A percentile compares a stretch with the other conserved stretches of the same genome.
phyloP scores from a whole-genome alignment of 352 stramenopile species.

The Achlya hypogyna region DNA sequence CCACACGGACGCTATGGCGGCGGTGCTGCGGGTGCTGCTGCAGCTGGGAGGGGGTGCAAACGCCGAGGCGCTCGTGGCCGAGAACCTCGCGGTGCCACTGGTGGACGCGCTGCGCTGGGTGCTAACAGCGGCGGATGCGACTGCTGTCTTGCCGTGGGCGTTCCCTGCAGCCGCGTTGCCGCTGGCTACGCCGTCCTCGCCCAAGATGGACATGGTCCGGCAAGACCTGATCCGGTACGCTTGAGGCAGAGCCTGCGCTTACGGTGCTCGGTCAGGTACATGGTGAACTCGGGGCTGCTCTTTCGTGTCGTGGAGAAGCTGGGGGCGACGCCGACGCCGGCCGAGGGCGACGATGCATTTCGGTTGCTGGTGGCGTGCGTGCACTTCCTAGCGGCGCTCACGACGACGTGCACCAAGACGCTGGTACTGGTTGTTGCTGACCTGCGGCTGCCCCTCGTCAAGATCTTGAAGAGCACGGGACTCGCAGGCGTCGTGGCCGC shows the following conservation, averaged over 20 bases:
- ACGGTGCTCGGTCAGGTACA: not conserved
- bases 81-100: conserved; percentile 15
- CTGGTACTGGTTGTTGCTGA: not conserved
- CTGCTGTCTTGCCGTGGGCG: conserved; percentile 5
- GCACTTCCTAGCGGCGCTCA: conserved; percentile 11
- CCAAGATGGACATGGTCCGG: conserved; percentile 13
- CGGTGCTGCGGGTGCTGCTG: not conserved
- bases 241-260: not conserved
- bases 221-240: conserved; percentile 9
- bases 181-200: not conserved
- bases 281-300: conserved; percentile 11
- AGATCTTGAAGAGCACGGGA: conserved; percentile 14
- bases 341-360: not conserved
- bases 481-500: conserved; percentile 1
- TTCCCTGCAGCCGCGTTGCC: not conserved
- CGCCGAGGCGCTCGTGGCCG: not conserved
- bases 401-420: conserved; percentile 2
- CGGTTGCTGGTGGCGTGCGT: conserved; percentile 1
- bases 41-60: not conserved
- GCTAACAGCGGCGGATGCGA: not conserved
- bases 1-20: not conserved
- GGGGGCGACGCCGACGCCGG: not conserved
- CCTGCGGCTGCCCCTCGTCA: conserved; percentile 10
- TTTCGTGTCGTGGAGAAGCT: conserved; percentile 15
- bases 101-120: conserved; percentile 16